Base-by-base conservation (phyloP, 31 red algal species). In the Endocladia muricata region DNA sequence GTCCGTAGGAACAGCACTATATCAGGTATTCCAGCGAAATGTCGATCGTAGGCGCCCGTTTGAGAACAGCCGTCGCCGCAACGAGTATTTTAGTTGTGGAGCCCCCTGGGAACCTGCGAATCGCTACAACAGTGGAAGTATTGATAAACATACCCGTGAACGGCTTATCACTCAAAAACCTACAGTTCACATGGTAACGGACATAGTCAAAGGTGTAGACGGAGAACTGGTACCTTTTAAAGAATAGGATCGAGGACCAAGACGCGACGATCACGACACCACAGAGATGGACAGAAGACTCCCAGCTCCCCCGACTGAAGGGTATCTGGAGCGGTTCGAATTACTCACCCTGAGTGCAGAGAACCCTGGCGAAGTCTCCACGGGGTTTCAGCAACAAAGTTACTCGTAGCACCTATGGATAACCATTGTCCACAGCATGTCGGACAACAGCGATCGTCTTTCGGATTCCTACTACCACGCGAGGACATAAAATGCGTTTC, bases 171-270 rank as follows among this genome's bases (percentile, higher is more conserved):
- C 55, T 0, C 41, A 48, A 4, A 64, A 68, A 55, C 19, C 61
- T 3, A 31, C 77, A 11, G 0, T 81, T 57, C 39, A 68, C 0
- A 68, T 70, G 4, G 47, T 70, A 23, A 41, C 63, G 2, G 77
- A 81, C 1, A 32, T 81, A 2, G 62, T 70, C 13, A 9, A 56
- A 0, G 70, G 1, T 22, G 30, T 74, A 28, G 70, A 74, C 43
- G 0, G 0, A 69, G 58, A 62, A 62, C 15, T 62, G 11, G 58
- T 11, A 28, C 23, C 23, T 25, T 25, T 62, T 25, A 21, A 25
- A 62, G 11, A 13, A 62, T 21, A 11, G 19, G 9, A 62, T 9
- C 35, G 59, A 78, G 2, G 37, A 26, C 0, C 44, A 8, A 49
- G 44, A 13, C 44, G 11, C 44, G 11, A 49, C 19, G 44, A 13